phyloP scores from a whole-genome alignment of 495 filamentous ascomycete species.

The Aspergillus kassunensis region DNA sequence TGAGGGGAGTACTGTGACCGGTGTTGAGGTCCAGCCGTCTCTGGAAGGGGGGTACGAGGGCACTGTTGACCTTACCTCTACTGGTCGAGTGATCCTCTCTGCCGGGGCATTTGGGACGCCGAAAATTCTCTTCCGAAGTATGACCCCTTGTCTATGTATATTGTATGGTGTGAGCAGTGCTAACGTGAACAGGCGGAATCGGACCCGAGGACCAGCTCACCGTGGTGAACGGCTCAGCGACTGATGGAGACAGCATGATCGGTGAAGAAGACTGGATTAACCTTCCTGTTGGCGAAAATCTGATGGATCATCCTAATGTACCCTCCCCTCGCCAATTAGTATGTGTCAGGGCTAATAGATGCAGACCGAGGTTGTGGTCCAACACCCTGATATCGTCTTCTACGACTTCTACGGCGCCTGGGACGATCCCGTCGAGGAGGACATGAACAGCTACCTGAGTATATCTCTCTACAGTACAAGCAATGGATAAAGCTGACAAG shows the following conservation, averaged over 20 bases:
- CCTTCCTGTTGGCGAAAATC: conserved; percentile 69
- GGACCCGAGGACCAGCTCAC: conserved; percentile 60
- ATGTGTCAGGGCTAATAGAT: neutral
- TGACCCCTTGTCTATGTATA: neutral
- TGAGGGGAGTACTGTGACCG: conserved; percentile 55
- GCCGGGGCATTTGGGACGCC: conserved; percentile 70
- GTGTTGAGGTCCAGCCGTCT: conserved; percentile 59
- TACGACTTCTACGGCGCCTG: conserved; percentile 18
- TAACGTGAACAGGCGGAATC: conserved; percentile 33
- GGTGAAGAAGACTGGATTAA: conserved; percentile 63
- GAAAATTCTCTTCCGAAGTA: conserved; percentile 56
- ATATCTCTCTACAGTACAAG: neutral
- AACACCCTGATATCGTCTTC: conserved; percentile 16
- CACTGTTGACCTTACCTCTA: conserved; percentile 55
- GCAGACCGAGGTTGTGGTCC: conserved; percentile 27
- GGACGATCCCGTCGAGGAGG: conserved; percentile 10
- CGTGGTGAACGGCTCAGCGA: conserved; percentile 43
- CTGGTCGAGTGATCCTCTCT: conserved; percentile 64
- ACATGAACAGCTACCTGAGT: conserved; percentile 13
- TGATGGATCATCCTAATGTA: conserved; percentile 73
- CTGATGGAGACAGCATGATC: conserved; percentile 41
- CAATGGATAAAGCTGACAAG: neutral
- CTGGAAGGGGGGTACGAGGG: conserved; percentile 56
- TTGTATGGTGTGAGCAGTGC: neutral
- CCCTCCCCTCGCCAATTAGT: neutral